These are phyloP conservation scores for Pythium phragmitis DNA, from an alignment of 352 stramenopile species.

Conservation along the genomic window DNA sequence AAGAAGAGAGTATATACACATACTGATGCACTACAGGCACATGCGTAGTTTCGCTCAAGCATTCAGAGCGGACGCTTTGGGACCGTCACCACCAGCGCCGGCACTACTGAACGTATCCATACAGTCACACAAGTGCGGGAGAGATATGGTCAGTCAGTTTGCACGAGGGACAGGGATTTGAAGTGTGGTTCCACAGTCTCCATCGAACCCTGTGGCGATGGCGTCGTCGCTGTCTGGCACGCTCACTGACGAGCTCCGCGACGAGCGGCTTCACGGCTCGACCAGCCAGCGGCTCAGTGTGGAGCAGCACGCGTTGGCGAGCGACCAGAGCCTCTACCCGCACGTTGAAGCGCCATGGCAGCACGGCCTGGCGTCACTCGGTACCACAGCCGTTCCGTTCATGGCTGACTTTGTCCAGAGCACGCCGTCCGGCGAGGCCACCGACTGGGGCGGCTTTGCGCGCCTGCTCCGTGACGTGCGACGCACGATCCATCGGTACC, in stretches of 20 bases:
- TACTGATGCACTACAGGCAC: too few species aligned
- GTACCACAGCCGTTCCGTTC: conserved; percentile 58
- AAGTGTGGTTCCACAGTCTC: too few species aligned
- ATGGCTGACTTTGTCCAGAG: conserved; percentile 52
- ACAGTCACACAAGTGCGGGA: too few species aligned
- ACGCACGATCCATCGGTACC: conserved; percentile 85
- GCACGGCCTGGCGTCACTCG: conserved; percentile 46
- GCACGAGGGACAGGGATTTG: too few species aligned
- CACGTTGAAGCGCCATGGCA: conserved; percentile 64
- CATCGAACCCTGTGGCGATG: too few species aligned
- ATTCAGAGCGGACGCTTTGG: too few species aligned
- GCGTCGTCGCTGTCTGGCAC: too few species aligned
- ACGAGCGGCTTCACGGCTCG: conserved; percentile 65
- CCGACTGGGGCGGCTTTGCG: conserved; percentile 69
- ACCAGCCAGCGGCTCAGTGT: conserved; percentile 29
- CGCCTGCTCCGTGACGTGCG: conserved; percentile 77
- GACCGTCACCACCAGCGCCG: too few species aligned
- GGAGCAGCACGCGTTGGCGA: neutral
- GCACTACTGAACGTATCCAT: too few species aligned
- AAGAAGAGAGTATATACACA: too few species aligned
- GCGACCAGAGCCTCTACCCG: conserved; percentile 55
- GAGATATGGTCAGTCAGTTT: too few species aligned
- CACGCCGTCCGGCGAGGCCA: conserved; percentile 13
- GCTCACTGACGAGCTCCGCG: conserved; percentile 56
- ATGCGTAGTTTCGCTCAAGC: too few species aligned